phyloP scores from a whole-genome alignment of 495 filamentous ascomycete genomes.

The Cladorrhinum samala region DNA sequence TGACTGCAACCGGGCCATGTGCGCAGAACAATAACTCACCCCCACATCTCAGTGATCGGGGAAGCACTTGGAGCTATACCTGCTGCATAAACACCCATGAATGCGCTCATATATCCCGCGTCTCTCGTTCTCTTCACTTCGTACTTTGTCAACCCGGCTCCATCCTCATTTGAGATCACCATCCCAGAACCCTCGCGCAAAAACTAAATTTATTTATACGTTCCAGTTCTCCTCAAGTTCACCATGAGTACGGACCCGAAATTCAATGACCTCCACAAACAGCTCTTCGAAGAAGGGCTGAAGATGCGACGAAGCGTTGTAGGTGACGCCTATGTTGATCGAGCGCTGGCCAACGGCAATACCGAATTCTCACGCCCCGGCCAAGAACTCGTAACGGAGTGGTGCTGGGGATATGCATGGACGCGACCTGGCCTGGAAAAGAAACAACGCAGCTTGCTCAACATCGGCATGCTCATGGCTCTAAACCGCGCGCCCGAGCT shows the following conservation, averaged over 20 bases:
- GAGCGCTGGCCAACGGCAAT: slow-evolving; percentile 34
- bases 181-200: background rate
- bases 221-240: too few species aligned
- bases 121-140: too few species aligned
- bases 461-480: slow-evolving; percentile 49
- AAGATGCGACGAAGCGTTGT: slow-evolving; percentile 46
- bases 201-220: too few species aligned
- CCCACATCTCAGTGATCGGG: background rate
- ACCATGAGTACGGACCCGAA: slow-evolving; percentile 23
- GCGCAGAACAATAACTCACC: background rate
- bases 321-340: slow-evolving; percentile 48
- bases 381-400: slow-evolving; percentile 49
- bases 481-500: slow-evolving; percentile 48
- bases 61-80: too few species aligned
- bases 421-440: slow-evolving; percentile 47
- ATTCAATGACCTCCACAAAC: slow-evolving; percentile 35
- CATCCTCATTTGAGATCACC: too few species aligned
- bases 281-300: slow-evolving; percentile 50
- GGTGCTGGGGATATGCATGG: slow-evolving; percentile 52
- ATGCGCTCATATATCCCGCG: background rate
- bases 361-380: slow-evolving; percentile 46
- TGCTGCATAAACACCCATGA: too few species aligned
- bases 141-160: too few species aligned
- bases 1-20: too few species aligned
- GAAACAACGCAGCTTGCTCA: slow-evolving; percentile 50